phyloP scores from a whole-genome alignment of 495 filamentous ascomycete species.

The Neurospora africana region DNA sequence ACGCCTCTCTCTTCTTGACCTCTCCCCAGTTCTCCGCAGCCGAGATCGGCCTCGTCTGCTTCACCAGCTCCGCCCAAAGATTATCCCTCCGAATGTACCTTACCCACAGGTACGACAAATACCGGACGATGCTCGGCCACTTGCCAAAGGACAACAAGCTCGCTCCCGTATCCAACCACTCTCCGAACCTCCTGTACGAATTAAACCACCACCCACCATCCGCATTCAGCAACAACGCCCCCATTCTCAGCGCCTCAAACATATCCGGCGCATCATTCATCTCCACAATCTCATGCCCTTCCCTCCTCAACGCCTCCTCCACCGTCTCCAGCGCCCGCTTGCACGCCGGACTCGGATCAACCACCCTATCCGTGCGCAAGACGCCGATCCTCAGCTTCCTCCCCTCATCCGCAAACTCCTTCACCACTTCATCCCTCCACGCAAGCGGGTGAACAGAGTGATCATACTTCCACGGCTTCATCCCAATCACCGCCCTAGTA shows the following conservation, averaged over 20 bases:
- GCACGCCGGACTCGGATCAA: conserved; percentile 81
- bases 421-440: conserved; percentile 57
- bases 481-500: conserved; percentile 61
- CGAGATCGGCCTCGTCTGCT: conserved; percentile 57
- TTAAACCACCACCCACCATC: conserved; percentile 78
- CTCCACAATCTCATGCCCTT: conserved; percentile 70
- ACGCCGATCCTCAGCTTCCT: conserved; percentile 64
- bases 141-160: conserved; percentile 57
- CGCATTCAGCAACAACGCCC: conserved; percentile 72
- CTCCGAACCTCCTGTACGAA: conserved; percentile 64
- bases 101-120: conserved; percentile 79
- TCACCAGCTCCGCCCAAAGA: conserved; percentile 68
- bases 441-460: conserved; percentile 72
- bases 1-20: conserved; percentile 64
- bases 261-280: conserved; percentile 50
- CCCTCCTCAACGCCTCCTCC: conserved; percentile 52
- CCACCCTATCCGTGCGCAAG: conserved; percentile 72
- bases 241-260: conserved; percentile 68
- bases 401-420: conserved; percentile 47
- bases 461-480: conserved; percentile 91
- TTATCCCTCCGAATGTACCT: conserved; percentile 67
- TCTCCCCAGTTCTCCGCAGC: conserved; percentile 74
- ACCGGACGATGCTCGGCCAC: conserved; percentile 68
- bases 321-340: conserved; percentile 61
- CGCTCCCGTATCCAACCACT: conserved; percentile 74